Base-by-base conservation (phyloP, 305 asterid genomes). In the Petunia hybrid region DNA sequence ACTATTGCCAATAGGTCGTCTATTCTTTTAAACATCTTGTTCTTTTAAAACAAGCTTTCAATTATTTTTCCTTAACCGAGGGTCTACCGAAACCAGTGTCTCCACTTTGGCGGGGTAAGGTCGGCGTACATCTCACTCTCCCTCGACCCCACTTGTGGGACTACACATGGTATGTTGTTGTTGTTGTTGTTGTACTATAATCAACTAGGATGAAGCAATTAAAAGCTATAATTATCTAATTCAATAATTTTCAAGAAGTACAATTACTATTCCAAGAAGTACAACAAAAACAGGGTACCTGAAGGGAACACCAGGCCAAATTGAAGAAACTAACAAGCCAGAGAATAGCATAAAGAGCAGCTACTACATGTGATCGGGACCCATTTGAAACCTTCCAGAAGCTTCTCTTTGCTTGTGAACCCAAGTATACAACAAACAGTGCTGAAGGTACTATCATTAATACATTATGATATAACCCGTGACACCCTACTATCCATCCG, bases 291-390 rank as follows among this genome's bases (percentile, higher is more conserved):
- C 31, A 38, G 60, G 59, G 22, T 73, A 87, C 89, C 89, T 85
- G 89, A 78, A 87, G 88, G 53, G 79, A 87, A 61, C 85, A 87
- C 89, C 89, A 87, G 78, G 80, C 82, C 65, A 87, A 79, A 84
- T 87, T 87, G 82, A 87, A 87, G 36, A 87, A 2, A 36, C 84
- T 85, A 63, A 87, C 88, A 55, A 87, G 59, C 89, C 88, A 87
- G 51, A 87, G 89, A 75, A 87, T 78, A 56, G 78, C 85, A 78
- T 82, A 87, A 13, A 84, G 85, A 35, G 84, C 76, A 42, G 84
- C 66, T 43, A 87, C 82, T 36, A 85, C 84, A 46, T 85, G 86
- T 56, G 89, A 87, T 82, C 88, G 84, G 12, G 31, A 22, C 36
- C 84, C 85, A 87, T 76, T 87, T 3, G 78, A 80, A 62, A 87